These are phyloP conservation scores for Fusarium verticillioides DNA, from an alignment of 2,329 filamentous ascomycete species.

Conservation along the genomic window DNA sequence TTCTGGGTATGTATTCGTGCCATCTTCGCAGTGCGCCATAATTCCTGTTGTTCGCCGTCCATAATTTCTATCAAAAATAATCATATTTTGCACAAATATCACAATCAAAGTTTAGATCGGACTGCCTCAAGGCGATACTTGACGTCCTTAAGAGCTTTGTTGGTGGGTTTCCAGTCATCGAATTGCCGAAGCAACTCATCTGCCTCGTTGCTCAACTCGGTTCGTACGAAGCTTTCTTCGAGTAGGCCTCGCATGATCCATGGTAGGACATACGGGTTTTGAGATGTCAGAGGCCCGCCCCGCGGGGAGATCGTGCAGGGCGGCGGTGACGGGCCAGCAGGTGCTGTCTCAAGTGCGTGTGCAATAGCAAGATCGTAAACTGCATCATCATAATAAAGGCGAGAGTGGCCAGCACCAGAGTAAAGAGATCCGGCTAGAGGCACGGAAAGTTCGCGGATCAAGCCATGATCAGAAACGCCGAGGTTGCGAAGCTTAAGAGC, in stretches of 20 bases:
- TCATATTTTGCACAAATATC: neutral
- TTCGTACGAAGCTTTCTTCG: conserved; percentile 91
- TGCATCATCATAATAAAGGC: conserved; percentile 88
- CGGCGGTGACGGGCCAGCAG: conserved; percentile 54
- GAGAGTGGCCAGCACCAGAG: conserved; percentile 90
- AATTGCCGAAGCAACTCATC: conserved; percentile 85
- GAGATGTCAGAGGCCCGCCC: conserved; percentile 55
- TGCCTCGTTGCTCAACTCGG: conserved; percentile 80
- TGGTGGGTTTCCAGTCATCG: conserved; percentile 90
- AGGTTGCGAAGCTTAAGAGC: conserved; percentile 93
- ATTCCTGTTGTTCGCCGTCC: neutral
- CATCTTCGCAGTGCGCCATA: conserved; percentile 5
- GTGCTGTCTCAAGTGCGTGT: conserved; percentile 78
- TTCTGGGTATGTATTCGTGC: conserved; percentile 21
- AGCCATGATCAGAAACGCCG: conserved; percentile 90
- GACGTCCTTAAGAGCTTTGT: conserved; percentile 93
- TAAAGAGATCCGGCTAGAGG: conserved; percentile 93
- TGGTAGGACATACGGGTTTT: conserved; percentile 90
- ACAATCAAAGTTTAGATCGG: conserved; percentile 75
- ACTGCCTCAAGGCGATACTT: conserved; percentile 94
- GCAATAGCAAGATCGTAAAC: conserved; percentile 84
- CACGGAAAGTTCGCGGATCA: conserved; percentile 88
- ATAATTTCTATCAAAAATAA: neutral
- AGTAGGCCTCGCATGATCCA: conserved; percentile 96
- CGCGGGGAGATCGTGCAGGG: conserved; percentile 43